Conservation (phyloP, 2,329 filamentous ascomycete genomes). For the Lasiodiplodia gonubiensis region DNA sequence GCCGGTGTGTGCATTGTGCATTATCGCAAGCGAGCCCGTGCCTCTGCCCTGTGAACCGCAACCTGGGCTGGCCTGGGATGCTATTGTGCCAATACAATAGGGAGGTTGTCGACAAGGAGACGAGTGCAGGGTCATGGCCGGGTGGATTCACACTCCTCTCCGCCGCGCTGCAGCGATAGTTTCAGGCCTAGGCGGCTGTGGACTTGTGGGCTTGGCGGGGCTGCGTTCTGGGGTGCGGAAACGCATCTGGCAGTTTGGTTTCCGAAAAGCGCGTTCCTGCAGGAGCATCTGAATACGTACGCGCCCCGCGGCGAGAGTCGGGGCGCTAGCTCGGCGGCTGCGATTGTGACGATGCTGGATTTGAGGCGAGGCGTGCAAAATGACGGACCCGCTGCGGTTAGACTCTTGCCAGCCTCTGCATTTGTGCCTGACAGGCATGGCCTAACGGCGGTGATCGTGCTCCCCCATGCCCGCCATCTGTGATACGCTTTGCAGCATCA, state of each 20-base stretch:
- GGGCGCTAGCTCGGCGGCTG: constrained; percentile 8
- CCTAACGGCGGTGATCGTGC: constrained; percentile 21
- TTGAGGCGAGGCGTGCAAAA: constrained; percentile 18
- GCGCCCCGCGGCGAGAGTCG: neutral
- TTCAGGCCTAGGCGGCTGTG: constrained; percentile 11
- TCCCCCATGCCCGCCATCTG: constrained; percentile 21
- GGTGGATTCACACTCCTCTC: neutral
- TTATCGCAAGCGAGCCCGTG: constrained; percentile 11
- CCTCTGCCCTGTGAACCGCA: constrained; percentile 15
- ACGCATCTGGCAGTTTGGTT: constrained; percentile 11
- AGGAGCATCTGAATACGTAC: neutral
- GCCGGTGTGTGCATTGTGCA: constrained; percentile 14
- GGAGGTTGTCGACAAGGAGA: neutral
- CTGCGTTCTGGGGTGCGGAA: neutral
- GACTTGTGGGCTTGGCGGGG: constrained; percentile 14
- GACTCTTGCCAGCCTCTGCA: constrained; percentile 8
- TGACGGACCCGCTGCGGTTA: constrained; percentile 6
- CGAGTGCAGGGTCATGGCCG: neutral
- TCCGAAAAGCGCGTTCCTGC: constrained; percentile 19
- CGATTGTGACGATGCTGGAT: constrained; percentile 5
- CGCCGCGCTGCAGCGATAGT: constrained; percentile 11
- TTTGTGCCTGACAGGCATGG: constrained; percentile 25
- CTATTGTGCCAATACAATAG: neutral
- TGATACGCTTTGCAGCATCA: constrained; percentile 28
- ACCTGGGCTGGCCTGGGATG: neutral